Evolutionary conservation across 495 filamentous ascomycete genomes (phyloP), one percentile per base, ranked within the genome.

Genomic region (Annulohypoxylon bovei): DNA sequence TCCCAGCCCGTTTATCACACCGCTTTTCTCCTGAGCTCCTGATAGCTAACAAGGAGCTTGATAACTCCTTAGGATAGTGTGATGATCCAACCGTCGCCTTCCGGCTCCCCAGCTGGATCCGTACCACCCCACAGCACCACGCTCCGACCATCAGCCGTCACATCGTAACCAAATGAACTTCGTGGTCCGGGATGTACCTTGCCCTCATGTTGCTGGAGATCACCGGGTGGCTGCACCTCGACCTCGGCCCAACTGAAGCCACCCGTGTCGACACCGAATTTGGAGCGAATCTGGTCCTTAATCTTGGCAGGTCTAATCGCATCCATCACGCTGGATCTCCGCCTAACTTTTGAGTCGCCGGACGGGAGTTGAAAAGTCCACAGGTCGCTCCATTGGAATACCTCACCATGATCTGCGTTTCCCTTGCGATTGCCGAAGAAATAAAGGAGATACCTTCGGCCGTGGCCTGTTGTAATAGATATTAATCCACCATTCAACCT

Each of bases 131-230:
- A 88, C 4, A 88, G 16, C 30, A 87, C 76, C 2, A 86, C 75
- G 0, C 74, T 80, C 53, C 73, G 76, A 28, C 83, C 81, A 61
- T 80, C 79, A 16, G 76, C 30, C 25, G 81, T 81, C 6, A 75
- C 66, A 66, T 80, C 82, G 28, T 77, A 80, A 0, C 77, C 86
- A 64, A 86, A 85, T 58, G 73, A 80, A 1, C 75, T 81, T 44
- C 86, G 75, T 16, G 84, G 84, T 0, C 85, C 84, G 0, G 86
- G 85, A 73, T 88, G 86, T 7, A 82, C 73, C 63, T 87, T 87
- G 0, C 85, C 85, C 33, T 76, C 76, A 4, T 62, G 55, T 14
- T 56, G 57, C 23, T 70, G 68, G 39, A 77, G 65, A 70, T 86
- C 81, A 56, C 78, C 76, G 0, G 80, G 79, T 16, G 80, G 65